Evolutionary conservation across 495 filamentous ascomycete species (phyloP).

Genomic region (Penicillium verhagenii): DNA sequence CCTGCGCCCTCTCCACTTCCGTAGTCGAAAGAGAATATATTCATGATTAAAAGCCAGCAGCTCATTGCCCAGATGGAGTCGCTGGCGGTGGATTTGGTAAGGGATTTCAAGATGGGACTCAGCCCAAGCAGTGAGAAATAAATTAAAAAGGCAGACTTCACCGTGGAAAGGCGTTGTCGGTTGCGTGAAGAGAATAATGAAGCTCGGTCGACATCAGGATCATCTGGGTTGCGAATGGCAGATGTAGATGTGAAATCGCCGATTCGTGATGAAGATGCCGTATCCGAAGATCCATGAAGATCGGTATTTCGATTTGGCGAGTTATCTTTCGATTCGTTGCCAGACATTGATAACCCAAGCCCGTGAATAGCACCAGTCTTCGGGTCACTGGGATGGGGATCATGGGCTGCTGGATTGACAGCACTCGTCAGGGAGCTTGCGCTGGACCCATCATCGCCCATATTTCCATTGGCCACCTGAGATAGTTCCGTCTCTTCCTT

Average conservation of each 20-base stretch:
- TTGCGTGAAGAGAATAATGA: slow-evolving; percentile 56
- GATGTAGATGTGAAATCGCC: neutral
- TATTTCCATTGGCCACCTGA: slow-evolving; percentile 32
- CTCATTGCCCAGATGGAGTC: slow-evolving; percentile 98
- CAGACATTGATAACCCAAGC: slow-evolving; percentile 46
- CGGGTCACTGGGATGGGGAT: slow-evolving; percentile 20
- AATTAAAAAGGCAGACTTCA: slow-evolving; percentile 91
- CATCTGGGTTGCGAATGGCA: slow-evolving; percentile 9
- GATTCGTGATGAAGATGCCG: neutral
- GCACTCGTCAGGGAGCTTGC: slow-evolving; percentile 46
- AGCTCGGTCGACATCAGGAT: slow-evolving; percentile 22
- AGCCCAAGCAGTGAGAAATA: slow-evolving; percentile 88
- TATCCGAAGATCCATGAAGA: slow-evolving; percentile 6
- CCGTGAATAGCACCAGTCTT: slow-evolving; percentile 42
- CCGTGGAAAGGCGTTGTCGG: slow-evolving; percentile 65
- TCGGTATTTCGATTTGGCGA: slow-evolving; percentile 22
- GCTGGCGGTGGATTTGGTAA: slow-evolving; percentile 82
- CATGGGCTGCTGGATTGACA: slow-evolving; percentile 28
- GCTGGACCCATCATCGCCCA: slow-evolving; percentile 46
- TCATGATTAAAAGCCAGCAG: slow-evolving; percentile 88
- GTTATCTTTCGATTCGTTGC: slow-evolving; percentile 26
- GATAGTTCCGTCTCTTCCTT: slow-evolving; percentile 52
- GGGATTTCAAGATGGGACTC: slow-evolving; percentile 89
- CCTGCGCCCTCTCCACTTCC: slow-evolving; percentile 57
- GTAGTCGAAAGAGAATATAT: slow-evolving; percentile 97